These are phyloP conservation scores for Mycena epipterygia DNA, from an alignment of 768 basidiomycete genomes.

Conservation along the genomic window DNA sequence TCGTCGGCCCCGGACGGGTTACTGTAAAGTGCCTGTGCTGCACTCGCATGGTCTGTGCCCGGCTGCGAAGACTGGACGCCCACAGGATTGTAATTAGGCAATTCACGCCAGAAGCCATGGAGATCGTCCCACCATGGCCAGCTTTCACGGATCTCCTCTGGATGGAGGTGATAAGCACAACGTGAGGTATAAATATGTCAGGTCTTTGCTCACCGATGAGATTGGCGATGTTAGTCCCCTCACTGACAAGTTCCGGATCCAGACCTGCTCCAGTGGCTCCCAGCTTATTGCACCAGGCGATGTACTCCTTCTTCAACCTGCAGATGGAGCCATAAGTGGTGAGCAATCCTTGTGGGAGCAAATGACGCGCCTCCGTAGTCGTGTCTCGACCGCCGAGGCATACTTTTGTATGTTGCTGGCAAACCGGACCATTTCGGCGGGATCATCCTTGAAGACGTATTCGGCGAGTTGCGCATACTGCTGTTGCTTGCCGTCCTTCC, in stretches of 20 bases:
- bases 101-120: constrained; percentile 17
- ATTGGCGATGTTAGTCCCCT: background rate
- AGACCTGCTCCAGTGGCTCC: constrained; percentile 25
- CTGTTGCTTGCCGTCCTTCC: background rate
- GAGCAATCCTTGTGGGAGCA: background rate
- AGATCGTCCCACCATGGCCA: constrained; percentile 20
- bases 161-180: no score
- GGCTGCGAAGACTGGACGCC: constrained; percentile 24
- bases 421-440: background rate
- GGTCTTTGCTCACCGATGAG: background rate
- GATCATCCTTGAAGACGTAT: constrained; percentile 6
- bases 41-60: constrained; percentile 16
- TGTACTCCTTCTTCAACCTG: constrained; percentile 20
- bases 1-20: background rate
- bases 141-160: background rate
- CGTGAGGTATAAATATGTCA: no score
- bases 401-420: background rate
- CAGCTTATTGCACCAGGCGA: background rate
- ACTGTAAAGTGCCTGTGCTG: background rate
- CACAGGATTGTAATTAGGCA: constrained; percentile 19
- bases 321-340: background rate
- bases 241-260: background rate
- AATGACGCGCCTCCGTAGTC: background rate
- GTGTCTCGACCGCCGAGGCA: no score
- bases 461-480: constrained; percentile 10